Percentiles rank a stretch among this genome's conserved stretches.
Conservation (phyloP, 2,329 filamentous ascomycete genomes). For the Fonsecaea nubica region DNA sequence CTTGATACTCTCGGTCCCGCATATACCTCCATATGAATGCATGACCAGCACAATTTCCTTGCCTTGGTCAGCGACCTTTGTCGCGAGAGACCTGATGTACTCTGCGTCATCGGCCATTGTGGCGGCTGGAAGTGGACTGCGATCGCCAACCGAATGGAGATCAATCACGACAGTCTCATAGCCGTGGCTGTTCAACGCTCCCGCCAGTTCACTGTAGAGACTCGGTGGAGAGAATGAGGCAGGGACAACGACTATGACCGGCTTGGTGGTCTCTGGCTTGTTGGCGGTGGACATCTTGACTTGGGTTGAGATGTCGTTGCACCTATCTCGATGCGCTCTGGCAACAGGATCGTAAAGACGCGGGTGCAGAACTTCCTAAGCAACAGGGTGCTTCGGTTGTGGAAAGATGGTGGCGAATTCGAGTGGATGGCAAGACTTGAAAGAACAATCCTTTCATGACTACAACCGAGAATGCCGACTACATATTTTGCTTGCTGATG, state of each 20-base stretch:
- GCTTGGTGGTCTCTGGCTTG: slow-evolving; percentile 61
- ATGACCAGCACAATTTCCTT: slow-evolving; percentile 38
- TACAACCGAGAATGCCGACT: too few relatives aligned
- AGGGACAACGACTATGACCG: slow-evolving; percentile 2
- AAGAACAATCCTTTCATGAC: not conserved
- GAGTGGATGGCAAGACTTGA: not conserved
- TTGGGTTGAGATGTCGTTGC: not conserved
- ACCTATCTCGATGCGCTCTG: not conserved
- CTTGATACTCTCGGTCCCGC: slow-evolving; percentile 38
- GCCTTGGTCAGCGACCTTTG: slow-evolving; percentile 14
- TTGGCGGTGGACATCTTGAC: not conserved
- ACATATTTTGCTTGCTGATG: too few relatives aligned
- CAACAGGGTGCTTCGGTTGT: not conserved
- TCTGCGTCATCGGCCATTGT: slow-evolving; percentile 2
- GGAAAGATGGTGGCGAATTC: not conserved
- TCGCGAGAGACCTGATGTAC: not conserved
- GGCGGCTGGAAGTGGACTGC: not conserved
- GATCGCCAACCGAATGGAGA: not conserved
- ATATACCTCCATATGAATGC: slow-evolving; percentile 42
- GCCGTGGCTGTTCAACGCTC: not conserved
- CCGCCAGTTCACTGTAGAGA: not conserved
- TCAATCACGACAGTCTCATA: not conserved
- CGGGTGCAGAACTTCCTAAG: not conserved
- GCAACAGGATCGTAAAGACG: not conserved
- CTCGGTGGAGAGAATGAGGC: not conserved